These are phyloP conservation scores for Anthracocystis panici-leucophaei DNA, from an alignment of 1,284 basidiomycete species.

Conservation along the genomic window DNA sequence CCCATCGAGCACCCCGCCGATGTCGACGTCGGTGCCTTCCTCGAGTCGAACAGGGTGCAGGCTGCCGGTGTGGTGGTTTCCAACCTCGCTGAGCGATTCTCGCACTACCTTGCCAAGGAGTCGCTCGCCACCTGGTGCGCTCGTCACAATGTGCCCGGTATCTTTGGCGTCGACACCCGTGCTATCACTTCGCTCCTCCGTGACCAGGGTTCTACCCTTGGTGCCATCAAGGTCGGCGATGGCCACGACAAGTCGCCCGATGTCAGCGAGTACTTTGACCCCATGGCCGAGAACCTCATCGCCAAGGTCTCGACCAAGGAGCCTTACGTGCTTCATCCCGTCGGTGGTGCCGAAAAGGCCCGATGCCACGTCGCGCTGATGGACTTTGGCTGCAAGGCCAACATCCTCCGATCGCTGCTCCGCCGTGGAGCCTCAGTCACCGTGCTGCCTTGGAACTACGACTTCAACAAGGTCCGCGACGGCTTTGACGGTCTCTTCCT, in stretches of 20 bases:
- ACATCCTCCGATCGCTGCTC: conserved; percentile 92
- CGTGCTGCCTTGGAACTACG: conserved; percentile 95
- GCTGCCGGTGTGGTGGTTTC: conserved; percentile 93
- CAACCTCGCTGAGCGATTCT: conserved; percentile 93
- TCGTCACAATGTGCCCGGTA: conserved; percentile 88
- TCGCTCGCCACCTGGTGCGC: conserved; percentile 93
- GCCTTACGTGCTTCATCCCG: conserved; percentile 87
- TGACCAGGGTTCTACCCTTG: conserved; percentile 96
- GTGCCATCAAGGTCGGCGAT: conserved; percentile 85
- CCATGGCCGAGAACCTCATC: conserved; percentile 89
- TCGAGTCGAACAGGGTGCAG: conserved; percentile 90
- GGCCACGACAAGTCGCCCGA: conserved; percentile 76
- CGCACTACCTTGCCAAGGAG: conserved; percentile 93
- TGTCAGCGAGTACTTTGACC: conserved; percentile 78
- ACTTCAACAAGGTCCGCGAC: conserved; percentile 89
- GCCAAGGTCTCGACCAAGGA: conserved; percentile 88
- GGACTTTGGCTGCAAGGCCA: conserved; percentile 97
- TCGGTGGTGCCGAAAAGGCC: conserved; percentile 74
- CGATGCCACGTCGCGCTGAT: conserved; percentile 89
- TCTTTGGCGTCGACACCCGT: conserved; percentile 96
- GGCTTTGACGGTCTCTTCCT: conserved; percentile 95
- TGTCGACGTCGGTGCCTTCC: conserved; percentile 72
- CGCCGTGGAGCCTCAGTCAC: conserved; percentile 91
- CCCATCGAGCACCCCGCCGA: conserved; percentile 73
- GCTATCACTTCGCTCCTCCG: conserved; percentile 93